Evolutionary conservation across 2,329 filamentous ascomycete species (phyloP).

Genomic region (Bipolaris sorokiniana): DNA sequence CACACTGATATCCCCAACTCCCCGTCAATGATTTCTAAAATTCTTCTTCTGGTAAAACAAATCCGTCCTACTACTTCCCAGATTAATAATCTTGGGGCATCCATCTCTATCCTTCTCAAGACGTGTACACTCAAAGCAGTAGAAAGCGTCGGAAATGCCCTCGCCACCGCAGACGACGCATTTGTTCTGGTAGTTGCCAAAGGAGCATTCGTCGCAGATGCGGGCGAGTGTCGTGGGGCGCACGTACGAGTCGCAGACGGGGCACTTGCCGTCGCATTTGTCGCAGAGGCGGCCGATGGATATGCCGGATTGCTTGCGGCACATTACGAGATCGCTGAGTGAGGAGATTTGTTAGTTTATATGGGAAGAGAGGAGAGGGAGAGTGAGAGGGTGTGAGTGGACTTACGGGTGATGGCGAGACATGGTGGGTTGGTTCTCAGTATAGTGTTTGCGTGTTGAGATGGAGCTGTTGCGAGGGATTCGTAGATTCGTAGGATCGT

Average conservation of each 20-base stretch:
- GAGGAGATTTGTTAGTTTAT: conserved; percentile 12
- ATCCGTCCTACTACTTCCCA: conserved; percentile 94
- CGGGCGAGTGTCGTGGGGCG: conserved; percentile 95
- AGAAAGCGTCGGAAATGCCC: conserved; percentile 97
- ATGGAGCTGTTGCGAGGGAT: not conserved
- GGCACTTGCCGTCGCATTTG: conserved; percentile 99
- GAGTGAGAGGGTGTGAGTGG: conserved; percentile 10
- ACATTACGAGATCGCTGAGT: conserved; percentile 93
- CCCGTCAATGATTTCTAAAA: conserved; percentile 63
- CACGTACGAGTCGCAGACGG: conserved; percentile 98
- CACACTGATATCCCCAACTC: not conserved
- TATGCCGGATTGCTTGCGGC: conserved; percentile 97
- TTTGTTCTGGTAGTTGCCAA: conserved; percentile 99
- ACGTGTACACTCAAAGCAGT: conserved; percentile 98
- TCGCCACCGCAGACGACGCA: conserved; percentile 98
- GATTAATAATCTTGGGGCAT: conserved; percentile 98
- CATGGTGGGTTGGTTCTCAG: conserved; percentile 60
- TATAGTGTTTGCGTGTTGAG: not conserved
- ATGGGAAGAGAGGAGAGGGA: not conserved
- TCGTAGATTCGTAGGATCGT: not conserved
- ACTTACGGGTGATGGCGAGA: conserved; percentile 91
- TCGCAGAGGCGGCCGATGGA: conserved; percentile 98
- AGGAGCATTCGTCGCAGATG: conserved; percentile 99
- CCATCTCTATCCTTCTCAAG: conserved; percentile 97
- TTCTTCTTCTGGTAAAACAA: conserved; percentile 79